Conservation (phyloP, 164 flowering plant genomes). For the Buxus sempervirens region DNA sequence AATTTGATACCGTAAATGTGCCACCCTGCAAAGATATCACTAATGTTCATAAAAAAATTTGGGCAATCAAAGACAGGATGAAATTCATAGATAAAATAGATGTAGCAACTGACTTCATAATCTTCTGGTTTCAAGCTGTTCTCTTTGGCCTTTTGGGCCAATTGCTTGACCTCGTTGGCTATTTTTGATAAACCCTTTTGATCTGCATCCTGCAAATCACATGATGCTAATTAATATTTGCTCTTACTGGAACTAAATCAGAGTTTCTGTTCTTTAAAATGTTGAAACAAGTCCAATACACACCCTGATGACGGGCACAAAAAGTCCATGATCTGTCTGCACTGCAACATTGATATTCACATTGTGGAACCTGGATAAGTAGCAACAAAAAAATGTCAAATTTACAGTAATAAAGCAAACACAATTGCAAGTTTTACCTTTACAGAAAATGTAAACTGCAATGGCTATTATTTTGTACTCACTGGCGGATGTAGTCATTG, state of each 20-base stretch:
- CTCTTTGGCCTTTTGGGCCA: slow-evolving; percentile 87
- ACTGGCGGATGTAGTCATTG: slow-evolving; percentile 89
- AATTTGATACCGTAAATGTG: slow-evolving; percentile 86
- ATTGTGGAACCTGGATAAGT: slow-evolving; percentile 56
- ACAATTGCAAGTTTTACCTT: too few relatives aligned
- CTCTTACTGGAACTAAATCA: neutral
- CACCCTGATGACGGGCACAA: slow-evolving; percentile 85
- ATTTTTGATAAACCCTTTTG: slow-evolving; percentile 91
- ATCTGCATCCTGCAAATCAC: slow-evolving; percentile 82
- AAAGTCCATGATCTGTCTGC: slow-evolving; percentile 92
- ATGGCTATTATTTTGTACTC: slow-evolving; percentile 25
- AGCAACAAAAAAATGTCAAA: slow-evolving; percentile 1
- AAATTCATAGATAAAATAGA: neutral
- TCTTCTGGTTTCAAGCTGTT: slow-evolving; percentile 91
- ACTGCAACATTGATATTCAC: slow-evolving; percentile 92
- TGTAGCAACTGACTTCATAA: slow-evolving; percentile 64
- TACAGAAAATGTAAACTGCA: neutral
- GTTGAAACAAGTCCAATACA: slow-evolving; percentile 11
- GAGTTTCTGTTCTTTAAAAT: neutral
- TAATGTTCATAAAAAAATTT: neutral
- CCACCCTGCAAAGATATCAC: slow-evolving; percentile 66
- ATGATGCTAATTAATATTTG: neutral
- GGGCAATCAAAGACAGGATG: neutral
- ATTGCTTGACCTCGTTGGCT: slow-evolving; percentile 68
- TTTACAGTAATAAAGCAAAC: neutral